These are phyloP conservation scores for Geotrichum klebahnii DNA, from an alignment of 1,139 yeast genomes.

Conservation along the genomic window DNA sequence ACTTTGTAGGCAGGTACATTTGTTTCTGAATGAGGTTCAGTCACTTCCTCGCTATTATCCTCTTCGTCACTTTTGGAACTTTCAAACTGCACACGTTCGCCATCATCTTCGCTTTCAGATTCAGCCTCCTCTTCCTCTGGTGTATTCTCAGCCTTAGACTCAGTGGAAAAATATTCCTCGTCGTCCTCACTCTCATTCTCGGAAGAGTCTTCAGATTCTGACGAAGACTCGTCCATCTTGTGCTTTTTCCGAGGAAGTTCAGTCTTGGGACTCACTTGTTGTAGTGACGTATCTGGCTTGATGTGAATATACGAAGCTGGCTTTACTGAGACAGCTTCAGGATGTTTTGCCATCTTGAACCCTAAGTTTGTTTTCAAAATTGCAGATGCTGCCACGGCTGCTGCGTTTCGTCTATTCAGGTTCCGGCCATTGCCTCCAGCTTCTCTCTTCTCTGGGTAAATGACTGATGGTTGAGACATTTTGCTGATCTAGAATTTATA, in stretches of 20 bases:
- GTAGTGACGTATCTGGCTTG: constrained; percentile 25
- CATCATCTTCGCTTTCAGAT: constrained; percentile 22
- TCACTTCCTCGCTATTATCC: constrained; percentile 18
- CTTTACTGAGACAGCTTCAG: constrained; percentile 40
- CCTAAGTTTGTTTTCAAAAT: constrained; percentile 13
- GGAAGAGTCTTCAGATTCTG: constrained; percentile 3
- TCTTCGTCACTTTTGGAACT: constrained; percentile 25
- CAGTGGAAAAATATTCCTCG: constrained; percentile 3
- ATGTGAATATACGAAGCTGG: constrained; percentile 25
- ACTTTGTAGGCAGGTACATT: constrained; percentile 8
- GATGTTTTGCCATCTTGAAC: constrained; percentile 43
- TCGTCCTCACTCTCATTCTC: constrained; percentile 16
- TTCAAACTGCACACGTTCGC: constrained; percentile 24
- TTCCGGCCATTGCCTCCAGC: constrained; percentile 1
- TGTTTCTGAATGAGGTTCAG: neutral
- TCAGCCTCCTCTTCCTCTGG: neutral
- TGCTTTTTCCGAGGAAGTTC: neutral
- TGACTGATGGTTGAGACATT: constrained; percentile 19
- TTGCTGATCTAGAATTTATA: no score
- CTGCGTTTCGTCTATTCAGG: constrained; percentile 10
- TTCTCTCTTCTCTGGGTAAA: constrained; percentile 13
- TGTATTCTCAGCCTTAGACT: neutral
- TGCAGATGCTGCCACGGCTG: constrained; percentile 10
- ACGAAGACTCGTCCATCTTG: neutral
- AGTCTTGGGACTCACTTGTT: neutral